phyloP scores from a whole-genome alignment of 192 early-diverging fungal species.

The Allomyces macrogynus region DNA sequence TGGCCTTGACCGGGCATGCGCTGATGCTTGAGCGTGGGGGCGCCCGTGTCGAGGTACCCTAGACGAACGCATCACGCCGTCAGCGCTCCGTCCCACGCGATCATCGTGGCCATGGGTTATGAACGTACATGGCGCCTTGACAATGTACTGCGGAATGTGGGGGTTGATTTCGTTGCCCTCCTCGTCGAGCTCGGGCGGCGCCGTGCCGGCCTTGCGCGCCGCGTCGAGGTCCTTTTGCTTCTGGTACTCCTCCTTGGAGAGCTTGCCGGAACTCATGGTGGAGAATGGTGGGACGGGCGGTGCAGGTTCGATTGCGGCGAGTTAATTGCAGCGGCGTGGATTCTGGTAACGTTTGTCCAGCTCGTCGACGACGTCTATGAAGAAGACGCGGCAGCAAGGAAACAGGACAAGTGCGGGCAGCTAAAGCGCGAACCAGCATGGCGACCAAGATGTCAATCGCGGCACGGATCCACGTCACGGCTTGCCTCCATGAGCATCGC shows the following conservation, averaged over 20 bases:
- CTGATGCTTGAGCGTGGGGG: constrained; percentile 77
- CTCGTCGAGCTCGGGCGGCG: constrained; percentile 62
- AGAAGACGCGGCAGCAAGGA: no score
- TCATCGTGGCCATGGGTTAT: constrained; percentile 6
- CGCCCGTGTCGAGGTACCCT: constrained; percentile 59
- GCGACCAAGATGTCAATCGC: no score
- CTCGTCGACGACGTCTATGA: no score
- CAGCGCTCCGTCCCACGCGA: no score
- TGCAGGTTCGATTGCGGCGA: no score
- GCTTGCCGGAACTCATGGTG: constrained; percentile 23
- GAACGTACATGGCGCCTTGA: constrained; percentile 74
- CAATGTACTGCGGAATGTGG: constrained; percentile 95
- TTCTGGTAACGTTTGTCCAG: no score
- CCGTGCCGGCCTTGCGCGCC: constrained; percentile 83
- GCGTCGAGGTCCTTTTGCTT: constrained; percentile 87
- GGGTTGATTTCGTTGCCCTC: constrained; percentile 93
- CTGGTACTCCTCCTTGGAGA: constrained; percentile 86
- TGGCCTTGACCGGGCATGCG: constrained; percentile 16
- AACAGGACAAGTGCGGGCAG: no score
- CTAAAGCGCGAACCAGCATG: no score
- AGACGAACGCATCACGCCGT: neutral
- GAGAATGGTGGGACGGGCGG: no score
- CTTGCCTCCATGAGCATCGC: no score
- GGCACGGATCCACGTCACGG: no score
- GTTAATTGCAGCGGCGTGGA: no score